Base-by-base conservation (phyloP, 176 grass and related monocot species). In the Oropetium thomaeum region DNA sequence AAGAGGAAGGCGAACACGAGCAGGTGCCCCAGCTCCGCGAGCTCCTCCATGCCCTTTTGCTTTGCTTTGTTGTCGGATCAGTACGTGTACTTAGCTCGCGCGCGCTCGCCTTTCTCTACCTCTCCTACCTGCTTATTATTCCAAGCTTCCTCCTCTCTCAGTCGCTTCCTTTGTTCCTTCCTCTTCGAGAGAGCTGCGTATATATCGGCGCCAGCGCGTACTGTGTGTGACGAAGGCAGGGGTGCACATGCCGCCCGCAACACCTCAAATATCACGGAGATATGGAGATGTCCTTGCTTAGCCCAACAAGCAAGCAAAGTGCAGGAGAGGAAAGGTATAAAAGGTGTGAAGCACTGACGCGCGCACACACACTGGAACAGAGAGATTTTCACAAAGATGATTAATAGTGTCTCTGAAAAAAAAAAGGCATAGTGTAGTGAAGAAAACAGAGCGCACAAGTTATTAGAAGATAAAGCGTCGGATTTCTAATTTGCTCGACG, bases 1-100 rank as follows among this genome's bases (percentile, higher is more conserved):
- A 87, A 90, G 65, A 93, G 81, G 77, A 93, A 93, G 17, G 78
- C 64, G 74, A 89, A 93, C 25, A 89, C 84, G 59, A 90, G 80
- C 48, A 93, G 62, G 78, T 93, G 91, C 26, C 68, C 58, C 51
- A 93, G 47, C 55, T 34, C 87, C 25, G 27, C 27, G 5, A 65
- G 4, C 9, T 79, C 73, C 78, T 79, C 72, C 87, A 81, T 92
- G n/a, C 22, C 20, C 37, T n/a, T 27, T 17, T 10, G n/a, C 45
- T 19, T 49, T 4, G 6, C 5, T n/a, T n/a, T n/a, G 5, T 27
- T 16, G 58, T 14, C 16, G 2, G 28, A 31, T 28, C 12, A 7
- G 27, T 30, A n/a, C n/a, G n/a, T n/a, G n/a, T n/a, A n/a, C n/a
- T n/a, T n/a, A n/a, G n/a, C n/a, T n/a, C n/a, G n/a, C n/a, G n/a